Evolutionary conservation across 306 rosid species (phyloP), one percentile per base, ranked within the genome.

Genomic region (Crotalaria pallida): DNA sequence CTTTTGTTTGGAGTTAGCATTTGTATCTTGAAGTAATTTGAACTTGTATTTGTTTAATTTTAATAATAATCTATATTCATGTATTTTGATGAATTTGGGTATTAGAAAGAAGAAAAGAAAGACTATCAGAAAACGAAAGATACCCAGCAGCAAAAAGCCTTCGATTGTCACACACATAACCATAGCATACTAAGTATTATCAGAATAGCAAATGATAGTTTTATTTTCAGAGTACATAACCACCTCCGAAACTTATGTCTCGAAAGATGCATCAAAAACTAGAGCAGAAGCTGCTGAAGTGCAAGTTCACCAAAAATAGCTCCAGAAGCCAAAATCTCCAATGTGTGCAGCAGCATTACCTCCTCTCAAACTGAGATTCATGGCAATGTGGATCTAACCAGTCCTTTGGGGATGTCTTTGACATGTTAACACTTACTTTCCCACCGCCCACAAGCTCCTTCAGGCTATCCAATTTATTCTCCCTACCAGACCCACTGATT

Each of bases 351-450:
- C n/a, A n/a, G n/a, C 81, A 51, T 81, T 26, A 71, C 86, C 91
- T 71, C 79, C 85, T 95, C 79, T 95, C 96, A 66, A 89, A 91
- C 13, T 86, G 72, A 63, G 99, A 69, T 87, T 91, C 97, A 43
- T 84, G 96, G 80, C 97, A 95, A 84, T 95, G 97, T 23, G 96
- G 93, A 77, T 95, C 97, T 48, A 95, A 85, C 99, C 99, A 95
- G 22, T 87, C 99, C 82, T 87, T 87, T 2, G 81, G 22, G 72
- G 93, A 59, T 72, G 81, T 87, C 79, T 81, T 89, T 45, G 73
- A 50, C 87, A 80, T 82, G 72, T 65, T 44, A 62, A 11, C 65
- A 72, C 78, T 60, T 40, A 58, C 51, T 67, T 73, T 91, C 19
- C 90, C 89, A 43, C 74, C 90, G 43, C 97, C 97, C 36, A 95